Base-by-base conservation (phyloP, 192 early-diverging fungal genomes). In the Chytriomyces hyalinus region DNA sequence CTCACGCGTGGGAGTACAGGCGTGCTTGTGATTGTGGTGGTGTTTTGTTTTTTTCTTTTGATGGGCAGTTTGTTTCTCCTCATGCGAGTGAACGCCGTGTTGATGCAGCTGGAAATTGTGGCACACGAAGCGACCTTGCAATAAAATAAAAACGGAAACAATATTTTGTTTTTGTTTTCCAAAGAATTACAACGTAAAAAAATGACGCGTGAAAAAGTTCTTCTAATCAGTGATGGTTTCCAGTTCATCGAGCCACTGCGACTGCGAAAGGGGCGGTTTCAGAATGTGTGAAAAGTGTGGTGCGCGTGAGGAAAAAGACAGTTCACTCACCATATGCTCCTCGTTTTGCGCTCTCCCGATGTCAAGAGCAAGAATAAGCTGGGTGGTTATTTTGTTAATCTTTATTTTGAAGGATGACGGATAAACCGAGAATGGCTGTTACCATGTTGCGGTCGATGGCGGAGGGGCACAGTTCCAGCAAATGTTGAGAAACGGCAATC, bases 31-130 rank as follows among this genome's bases (percentile, higher is more conserved):
- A 10, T 68, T 13, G 7, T 70, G 49, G 69, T 70, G 17, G 20
- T 70, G 24, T 70, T 70, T 70, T 70, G 69, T 26, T 70, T 70
- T 26, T 15, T 13, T 7, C 50, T 70, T 11, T 36, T 70, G 49
- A 11, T n/a, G 8, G 47, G 49, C 17, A 70, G 69, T 70, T 36
- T 70, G 49, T 17, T 13, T 8, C 50, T 70, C 8, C 43, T 70
- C 49, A 26, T 53, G n/a, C 17, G 28, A 20, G 69, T 70, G 49
- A 70, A 70, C 9, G 57, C 22, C 24, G 53, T 70, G 9, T 70
- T 70, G 28, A 17, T 15, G 26, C 69, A 70, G 28, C 26, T 70
- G 50, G 69, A 70, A 53, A 53, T 8, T 17, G 47, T 26, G 3
- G 28, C 67, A 68, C 36, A 36, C 36, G 36, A 36, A 36, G 36